phyloP scores from a whole-genome alignment of 225 moss, liverwort and hornwort genomes.

The Pseudoscleropodium purum region DNA sequence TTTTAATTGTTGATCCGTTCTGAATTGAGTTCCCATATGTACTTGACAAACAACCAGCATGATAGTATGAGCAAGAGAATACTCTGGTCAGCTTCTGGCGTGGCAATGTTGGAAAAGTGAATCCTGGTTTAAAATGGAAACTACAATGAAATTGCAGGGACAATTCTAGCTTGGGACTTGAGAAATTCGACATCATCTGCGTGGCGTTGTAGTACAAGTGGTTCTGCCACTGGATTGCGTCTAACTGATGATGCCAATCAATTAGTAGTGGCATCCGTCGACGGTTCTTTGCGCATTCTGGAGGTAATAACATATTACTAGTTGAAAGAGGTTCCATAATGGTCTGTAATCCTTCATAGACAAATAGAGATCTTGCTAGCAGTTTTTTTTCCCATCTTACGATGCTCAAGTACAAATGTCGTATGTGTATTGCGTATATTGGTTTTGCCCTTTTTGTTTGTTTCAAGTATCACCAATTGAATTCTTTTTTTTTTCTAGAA shows the following conservation, averaged over 20 bases:
- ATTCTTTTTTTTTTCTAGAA: neutral
- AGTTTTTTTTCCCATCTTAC: neutral
- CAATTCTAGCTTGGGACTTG: conserved; percentile 83
- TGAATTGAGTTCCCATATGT: neutral
- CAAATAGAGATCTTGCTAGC: neutral
- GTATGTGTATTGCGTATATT: neutral
- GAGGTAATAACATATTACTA: conserved; percentile 43
- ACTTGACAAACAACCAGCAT: neutral
- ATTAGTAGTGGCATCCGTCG: conserved; percentile 58
- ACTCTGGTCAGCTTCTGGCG: neutral
- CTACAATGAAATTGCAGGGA: conserved; percentile 32
- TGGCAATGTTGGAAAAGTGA: neutral
- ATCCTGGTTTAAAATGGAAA: neutral
- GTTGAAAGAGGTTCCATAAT: neutral
- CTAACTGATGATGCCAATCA: conserved; percentile 62
- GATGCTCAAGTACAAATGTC: neutral
- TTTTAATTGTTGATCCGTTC: neutral
- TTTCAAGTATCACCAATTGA: neutral
- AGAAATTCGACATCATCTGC: conserved; percentile 51
- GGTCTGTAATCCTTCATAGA: neutral
- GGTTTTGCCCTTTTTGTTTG: neutral
- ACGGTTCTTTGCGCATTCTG: conserved; percentile 66
- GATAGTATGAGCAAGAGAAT: neutral
- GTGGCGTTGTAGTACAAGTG: conserved; percentile 58
- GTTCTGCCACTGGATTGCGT: conserved; percentile 59